Percentiles rank a stretch among this genome's conserved stretches.
Conservation (phyloP, 1,284 basidiomycete species). For the Earliella scabrosa region DNA sequence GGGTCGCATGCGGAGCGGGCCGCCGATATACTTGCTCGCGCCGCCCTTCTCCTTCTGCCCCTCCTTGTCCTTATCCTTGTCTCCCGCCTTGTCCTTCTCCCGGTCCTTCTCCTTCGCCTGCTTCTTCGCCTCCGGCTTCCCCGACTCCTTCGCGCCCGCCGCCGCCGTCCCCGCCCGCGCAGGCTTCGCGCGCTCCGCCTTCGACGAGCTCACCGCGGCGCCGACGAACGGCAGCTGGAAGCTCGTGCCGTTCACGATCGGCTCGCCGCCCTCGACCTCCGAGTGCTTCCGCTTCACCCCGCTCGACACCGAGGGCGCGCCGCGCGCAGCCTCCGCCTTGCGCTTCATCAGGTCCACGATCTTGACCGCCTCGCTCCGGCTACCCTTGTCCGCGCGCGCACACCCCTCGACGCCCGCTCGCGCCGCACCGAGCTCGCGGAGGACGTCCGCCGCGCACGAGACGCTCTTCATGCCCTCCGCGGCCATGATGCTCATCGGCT, state of each 20-base stretch:
- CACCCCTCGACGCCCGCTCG: conserved; percentile 30
- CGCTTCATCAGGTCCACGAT: conserved; percentile 54
- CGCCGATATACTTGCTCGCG: conserved; percentile 23
- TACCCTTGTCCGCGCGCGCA: conserved; percentile 32
- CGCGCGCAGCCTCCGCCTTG: conserved; percentile 47
- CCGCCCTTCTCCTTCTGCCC: conserved; percentile 11
- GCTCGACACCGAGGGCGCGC: conserved; percentile 23
- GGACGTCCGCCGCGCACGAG: conserved; percentile 50
- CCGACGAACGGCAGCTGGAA: conserved; percentile 55
- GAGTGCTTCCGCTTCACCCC: conserved; percentile 60
- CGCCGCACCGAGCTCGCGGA: conserved; percentile 41
- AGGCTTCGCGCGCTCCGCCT: conserved; percentile 20
- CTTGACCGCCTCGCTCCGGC: conserved; percentile 42
- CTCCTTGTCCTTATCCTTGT: conserved; percentile 24
- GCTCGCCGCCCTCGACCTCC: conserved; percentile 41
- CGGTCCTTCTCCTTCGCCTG: conserved; percentile 26
- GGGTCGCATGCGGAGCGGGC: conserved; percentile 32
- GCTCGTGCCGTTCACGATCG: conserved; percentile 29
- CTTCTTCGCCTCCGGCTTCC: conserved; percentile 26
- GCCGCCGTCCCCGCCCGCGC: conserved; percentile 12
- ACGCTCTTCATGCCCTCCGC: conserved; percentile 54
- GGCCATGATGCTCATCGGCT: conserved; percentile 51
- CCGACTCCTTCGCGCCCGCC: conserved; percentile 8
- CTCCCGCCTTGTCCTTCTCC: conserved; percentile 19
- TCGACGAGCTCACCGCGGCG: conserved; percentile 39